Conservation (phyloP, 176 grass and related monocot genomes). For the Zea mays region Zm-B73-REFERENCE-NAM-5.0 NC_050098.1:172871501-172872000, state of each 20-base stretch:
- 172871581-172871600: too few species aligned
- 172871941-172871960: conserved; percentile 8
- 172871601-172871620: too few species aligned
- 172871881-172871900: conserved; percentile 22
- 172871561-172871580: too few species aligned
- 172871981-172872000: conserved; percentile 27
- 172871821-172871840: conserved; percentile 25
- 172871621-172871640: too few species aligned
- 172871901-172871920: conserved; percentile 33
- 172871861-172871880: conserved; percentile 30
- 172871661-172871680: too few species aligned
- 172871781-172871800: conserved; percentile 31
- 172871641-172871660: too few species aligned
- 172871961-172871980: conserved; percentile 17
- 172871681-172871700: too few species aligned
- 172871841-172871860: conserved; percentile 28
- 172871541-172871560: too few species aligned
- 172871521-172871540: too few species aligned
- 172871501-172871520: too few species aligned
- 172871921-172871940: not conserved
- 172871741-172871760: conserved; percentile 14
- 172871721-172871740: conserved; percentile 30
- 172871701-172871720: not conserved
- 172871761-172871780: conserved; percentile 32
- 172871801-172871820: conserved; percentile 35